phyloP scores from a whole-genome alignment of 2,329 filamentous ascomycete species.

The Beauveria asiatica region DNA sequence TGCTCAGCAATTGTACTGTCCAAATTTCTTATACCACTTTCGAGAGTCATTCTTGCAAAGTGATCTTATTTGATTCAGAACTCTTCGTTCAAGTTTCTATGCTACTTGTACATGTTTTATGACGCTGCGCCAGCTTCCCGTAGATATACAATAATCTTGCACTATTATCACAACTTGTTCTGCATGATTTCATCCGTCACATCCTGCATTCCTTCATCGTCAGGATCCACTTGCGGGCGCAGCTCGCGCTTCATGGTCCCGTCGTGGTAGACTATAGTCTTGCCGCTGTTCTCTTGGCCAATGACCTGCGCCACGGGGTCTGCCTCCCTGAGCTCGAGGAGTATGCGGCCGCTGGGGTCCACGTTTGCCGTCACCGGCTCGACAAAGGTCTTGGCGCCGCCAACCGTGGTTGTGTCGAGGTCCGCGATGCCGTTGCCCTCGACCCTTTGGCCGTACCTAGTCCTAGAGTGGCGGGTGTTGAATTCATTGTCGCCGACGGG shows the following conservation, averaged over 20 bases:
- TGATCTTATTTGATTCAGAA: background rate
- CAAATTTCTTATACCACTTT: background rate
- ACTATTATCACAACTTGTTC: background rate
- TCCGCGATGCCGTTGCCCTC: constrained; percentile 28
- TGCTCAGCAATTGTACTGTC: background rate
- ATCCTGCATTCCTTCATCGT: background rate
- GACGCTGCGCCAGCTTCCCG: constrained; percentile 15
- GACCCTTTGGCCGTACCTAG: constrained; percentile 15
- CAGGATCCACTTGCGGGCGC: background rate
- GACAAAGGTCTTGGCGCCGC: constrained; percentile 48
- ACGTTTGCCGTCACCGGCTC: constrained; percentile 35
- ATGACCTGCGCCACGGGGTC: constrained; percentile 32
- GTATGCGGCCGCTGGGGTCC: constrained; percentile 42
- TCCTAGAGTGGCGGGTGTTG: constrained; percentile 22
- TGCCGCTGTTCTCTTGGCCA: constrained; percentile 36
- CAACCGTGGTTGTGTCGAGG: constrained; percentile 38
- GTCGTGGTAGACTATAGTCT: constrained; percentile 24
- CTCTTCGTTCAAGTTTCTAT: constrained; percentile 16
- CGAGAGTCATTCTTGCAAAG: no score
- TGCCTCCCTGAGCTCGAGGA: constrained; percentile 34
- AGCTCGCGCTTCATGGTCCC: constrained; percentile 15
- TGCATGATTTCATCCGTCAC: constrained; percentile 3
- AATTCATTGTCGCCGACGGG: constrained; percentile 35
- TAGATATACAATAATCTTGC: constrained; percentile 18
- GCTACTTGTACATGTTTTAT: constrained; percentile 25